phyloP scores from a whole-genome alignment of 2,329 filamentous ascomycete genomes.

The Alternaria dauci region DNA sequence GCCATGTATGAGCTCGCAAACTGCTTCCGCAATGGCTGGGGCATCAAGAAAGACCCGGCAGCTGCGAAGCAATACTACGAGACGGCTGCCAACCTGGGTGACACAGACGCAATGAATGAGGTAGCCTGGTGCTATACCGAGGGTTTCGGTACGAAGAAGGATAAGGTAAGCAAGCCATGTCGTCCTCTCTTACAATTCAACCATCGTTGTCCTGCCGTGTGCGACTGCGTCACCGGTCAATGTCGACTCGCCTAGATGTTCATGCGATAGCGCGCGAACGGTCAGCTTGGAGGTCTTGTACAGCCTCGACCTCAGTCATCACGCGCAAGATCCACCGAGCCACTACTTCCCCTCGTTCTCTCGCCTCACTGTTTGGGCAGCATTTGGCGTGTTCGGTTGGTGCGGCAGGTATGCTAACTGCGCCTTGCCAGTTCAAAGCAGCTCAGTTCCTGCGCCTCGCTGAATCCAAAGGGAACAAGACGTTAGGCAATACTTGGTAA shows the following conservation, averaged over 20 bases:
- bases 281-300: conserved; percentile 30
- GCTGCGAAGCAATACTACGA: conserved; percentile 95
- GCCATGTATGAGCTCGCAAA: conserved; percentile 96
- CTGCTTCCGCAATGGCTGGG: conserved; percentile 94
- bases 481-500: conserved; percentile 93
- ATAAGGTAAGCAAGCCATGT: conserved; percentile 77
- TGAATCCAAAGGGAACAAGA: conserved; percentile 88
- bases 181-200: conserved; percentile 7
- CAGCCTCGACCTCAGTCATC: conserved; percentile 29
- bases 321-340: conserved; percentile 38
- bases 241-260: conserved; percentile 19
- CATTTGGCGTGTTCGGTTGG: conserved; percentile 42
- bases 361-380: conserved; percentile 55
- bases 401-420: conserved; percentile 31
- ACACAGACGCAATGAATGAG: conserved; percentile 98
- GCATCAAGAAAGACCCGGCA: conserved; percentile 82
- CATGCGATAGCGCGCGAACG: conserved; percentile 34
- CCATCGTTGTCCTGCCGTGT: conserved; percentile 13
- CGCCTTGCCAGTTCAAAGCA: conserved; percentile 72
- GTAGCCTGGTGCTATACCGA: conserved; percentile 94
- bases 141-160: conserved; percentile 97
- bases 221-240: conserved; percentile 38
- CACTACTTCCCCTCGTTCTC: conserved; percentile 25
- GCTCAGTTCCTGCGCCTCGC: conserved; percentile 93
- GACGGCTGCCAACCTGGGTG: conserved; percentile 93